phyloP scores from a whole-genome alignment of 2,329 filamentous ascomycete species.

The Ascochyta fabae region DNA sequence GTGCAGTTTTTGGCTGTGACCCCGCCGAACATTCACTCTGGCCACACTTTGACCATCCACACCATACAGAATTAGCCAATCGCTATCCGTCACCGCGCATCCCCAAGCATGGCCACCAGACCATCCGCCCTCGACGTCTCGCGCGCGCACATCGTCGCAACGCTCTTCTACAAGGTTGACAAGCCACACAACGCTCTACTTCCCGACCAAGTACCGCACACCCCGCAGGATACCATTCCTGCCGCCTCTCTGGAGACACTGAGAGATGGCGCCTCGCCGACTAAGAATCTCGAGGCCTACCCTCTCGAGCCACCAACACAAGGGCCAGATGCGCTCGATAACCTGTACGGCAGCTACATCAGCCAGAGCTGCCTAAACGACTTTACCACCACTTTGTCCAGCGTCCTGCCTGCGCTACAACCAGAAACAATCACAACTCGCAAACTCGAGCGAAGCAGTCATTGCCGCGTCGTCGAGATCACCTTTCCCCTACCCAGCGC shows the following conservation, averaged over 20 bases:
- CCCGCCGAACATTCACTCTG: slow-evolving; percentile 10
- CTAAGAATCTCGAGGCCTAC: slow-evolving; percentile 59
- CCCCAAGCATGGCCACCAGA: slow-evolving; percentile 23
- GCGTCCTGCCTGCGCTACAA: slow-evolving; percentile 57
- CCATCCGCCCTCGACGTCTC: slow-evolving; percentile 29
- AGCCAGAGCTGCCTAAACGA: slow-evolving; percentile 63
- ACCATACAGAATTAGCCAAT: background rate
- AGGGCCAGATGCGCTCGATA: slow-evolving; percentile 61
- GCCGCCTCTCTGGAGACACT: slow-evolving; percentile 40
- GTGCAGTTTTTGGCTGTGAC: slow-evolving; percentile 12
- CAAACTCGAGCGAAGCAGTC: slow-evolving; percentile 64
- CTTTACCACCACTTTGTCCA: slow-evolving; percentile 60
- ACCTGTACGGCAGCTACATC: slow-evolving; percentile 62
- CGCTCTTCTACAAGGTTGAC: slow-evolving; percentile 48
- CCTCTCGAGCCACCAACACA: slow-evolving; percentile 62
- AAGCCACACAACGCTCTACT: slow-evolving; percentile 52
- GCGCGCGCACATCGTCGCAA: slow-evolving; percentile 41
- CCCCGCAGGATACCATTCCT: slow-evolving; percentile 39
- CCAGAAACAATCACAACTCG: slow-evolving; percentile 57
- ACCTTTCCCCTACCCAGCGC: slow-evolving; percentile 65
- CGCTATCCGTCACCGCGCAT: background rate
- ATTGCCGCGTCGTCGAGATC: slow-evolving; percentile 71
- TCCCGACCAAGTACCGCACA: slow-evolving; percentile 54
- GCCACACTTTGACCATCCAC: background rate
- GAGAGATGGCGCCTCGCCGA: slow-evolving; percentile 58